A percentile compares a stretch with the other conserved stretches of the same genome.
Conservation (phyloP, 441 rosid species). For the Hypseocharis bilobata region DNA sequence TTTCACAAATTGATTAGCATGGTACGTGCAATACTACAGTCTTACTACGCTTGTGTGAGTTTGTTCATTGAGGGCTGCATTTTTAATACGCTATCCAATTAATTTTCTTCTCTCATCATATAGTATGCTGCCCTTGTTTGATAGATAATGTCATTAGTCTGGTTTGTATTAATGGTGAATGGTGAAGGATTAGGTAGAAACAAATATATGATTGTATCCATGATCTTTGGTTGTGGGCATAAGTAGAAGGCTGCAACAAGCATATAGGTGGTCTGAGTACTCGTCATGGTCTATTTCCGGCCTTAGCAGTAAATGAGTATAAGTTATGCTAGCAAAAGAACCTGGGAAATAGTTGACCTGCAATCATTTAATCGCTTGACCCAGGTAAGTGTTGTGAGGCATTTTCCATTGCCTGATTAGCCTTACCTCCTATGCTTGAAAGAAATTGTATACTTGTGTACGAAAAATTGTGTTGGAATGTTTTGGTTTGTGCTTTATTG, state of each 20-base stretch:
- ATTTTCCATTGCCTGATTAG: background rate
- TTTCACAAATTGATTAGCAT: slow-evolving; percentile 57
- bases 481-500: background rate
- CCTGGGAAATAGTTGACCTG: background rate
- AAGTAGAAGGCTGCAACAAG: too few relatives aligned
- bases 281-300: background rate
- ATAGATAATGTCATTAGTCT: background rate
- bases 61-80: background rate
- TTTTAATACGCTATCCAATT: background rate
- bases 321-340: background rate
- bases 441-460: background rate
- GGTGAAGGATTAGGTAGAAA: background rate
- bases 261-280: background rate
- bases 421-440: background rate
- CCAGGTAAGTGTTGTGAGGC: background rate
- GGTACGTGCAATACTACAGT: slow-evolving; percentile 35
- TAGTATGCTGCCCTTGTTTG: background rate
- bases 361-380: too few relatives aligned
- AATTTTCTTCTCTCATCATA: background rate
- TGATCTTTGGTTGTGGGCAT: background rate
- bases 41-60: background rate
- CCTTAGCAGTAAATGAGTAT: background rate
- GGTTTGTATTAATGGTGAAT: background rate
- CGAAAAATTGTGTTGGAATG: background rate
- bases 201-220: background rate